phyloP scores from a whole-genome alignment of 805 yeast species.

The Geotrichum ghanense region DNA sequence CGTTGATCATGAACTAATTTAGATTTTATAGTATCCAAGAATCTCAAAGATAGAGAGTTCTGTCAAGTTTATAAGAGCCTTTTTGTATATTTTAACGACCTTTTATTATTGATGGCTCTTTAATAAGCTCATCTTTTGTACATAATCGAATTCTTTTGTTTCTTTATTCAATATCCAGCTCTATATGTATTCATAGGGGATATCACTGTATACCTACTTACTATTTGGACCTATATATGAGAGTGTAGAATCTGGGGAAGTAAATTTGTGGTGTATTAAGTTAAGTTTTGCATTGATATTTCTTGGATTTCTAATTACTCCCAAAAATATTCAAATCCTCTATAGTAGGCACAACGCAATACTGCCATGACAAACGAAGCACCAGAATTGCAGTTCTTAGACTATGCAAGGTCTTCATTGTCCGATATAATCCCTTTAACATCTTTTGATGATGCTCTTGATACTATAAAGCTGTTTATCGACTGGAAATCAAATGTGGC shows the following conservation, averaged over 20 bases:
- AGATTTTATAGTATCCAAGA: conserved; percentile 11
- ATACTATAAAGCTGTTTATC: neutral
- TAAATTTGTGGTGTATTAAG: too few relatives aligned
- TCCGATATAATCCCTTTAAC: neutral
- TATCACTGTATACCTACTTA: too few relatives aligned
- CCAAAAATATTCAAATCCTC: too few relatives aligned
- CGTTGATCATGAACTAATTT: too few relatives aligned
- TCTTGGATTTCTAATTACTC: too few relatives aligned
- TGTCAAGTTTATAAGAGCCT: neutral
- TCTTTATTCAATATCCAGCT: neutral
- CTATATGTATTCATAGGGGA: too few relatives aligned
- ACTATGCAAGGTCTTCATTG: neutral
- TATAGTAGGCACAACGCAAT: too few relatives aligned
- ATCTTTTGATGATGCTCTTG: neutral
- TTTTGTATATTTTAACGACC: neutral
- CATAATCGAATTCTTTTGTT: neutral
- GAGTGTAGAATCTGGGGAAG: too few relatives aligned
- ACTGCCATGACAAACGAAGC: too few relatives aligned
- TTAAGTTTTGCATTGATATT: too few relatives aligned
- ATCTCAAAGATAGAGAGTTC: conserved; percentile 12
- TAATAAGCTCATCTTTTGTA: neutral
- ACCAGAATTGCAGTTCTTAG: neutral
- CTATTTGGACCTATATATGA: too few relatives aligned
- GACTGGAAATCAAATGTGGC: neutral
- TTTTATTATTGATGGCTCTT: neutral